Percentiles rank a stretch among this genome's conserved stretches.
These are phyloP conservation scores for Ophiostoma sp. DNA, from an alignment of 2,329 filamentous ascomycete species.

Conservation along the genomic window DNA sequence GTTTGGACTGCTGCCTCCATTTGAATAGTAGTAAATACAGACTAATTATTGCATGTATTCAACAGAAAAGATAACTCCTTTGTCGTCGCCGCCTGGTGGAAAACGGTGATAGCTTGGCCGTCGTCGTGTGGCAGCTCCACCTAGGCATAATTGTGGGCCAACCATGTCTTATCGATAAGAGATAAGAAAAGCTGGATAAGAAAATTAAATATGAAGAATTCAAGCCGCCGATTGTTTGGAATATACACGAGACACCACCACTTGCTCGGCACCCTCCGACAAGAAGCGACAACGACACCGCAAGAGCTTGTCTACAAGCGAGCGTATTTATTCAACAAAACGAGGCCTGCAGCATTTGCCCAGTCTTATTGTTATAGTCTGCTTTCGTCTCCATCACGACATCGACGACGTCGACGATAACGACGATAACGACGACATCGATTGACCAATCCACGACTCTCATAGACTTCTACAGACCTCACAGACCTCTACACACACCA, in stretches of 20 bases:
- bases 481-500: not conserved
- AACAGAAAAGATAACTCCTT: not conserved
- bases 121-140: conserved; percentile 3
- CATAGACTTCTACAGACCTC: not conserved
- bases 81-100: not conserved
- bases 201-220: conserved; percentile 14
- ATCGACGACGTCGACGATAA: not conserved
- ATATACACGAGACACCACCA: not conserved
- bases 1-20: conserved; percentile 34
- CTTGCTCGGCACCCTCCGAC: conserved; percentile 2
- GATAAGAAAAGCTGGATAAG: conserved; percentile 9
- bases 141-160: not conserved
- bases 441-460: not conserved
- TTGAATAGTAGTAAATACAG: not conserved
- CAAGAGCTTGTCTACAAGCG: not conserved
- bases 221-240: not conserved
- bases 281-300: not conserved
- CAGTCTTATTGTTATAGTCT: not conserved
- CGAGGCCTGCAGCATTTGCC: not conserved
- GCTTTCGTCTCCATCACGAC: not conserved
- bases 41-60: too few species aligned
- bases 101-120: not conserved
- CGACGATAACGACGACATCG: not conserved
- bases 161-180: conserved; percentile 11
- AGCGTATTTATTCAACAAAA: not conserved